Evolutionary conservation across 192 early-diverging fungal species (phyloP), one percentile per base, ranked within the genome.

Genomic region (Podila minutissima): DNA sequence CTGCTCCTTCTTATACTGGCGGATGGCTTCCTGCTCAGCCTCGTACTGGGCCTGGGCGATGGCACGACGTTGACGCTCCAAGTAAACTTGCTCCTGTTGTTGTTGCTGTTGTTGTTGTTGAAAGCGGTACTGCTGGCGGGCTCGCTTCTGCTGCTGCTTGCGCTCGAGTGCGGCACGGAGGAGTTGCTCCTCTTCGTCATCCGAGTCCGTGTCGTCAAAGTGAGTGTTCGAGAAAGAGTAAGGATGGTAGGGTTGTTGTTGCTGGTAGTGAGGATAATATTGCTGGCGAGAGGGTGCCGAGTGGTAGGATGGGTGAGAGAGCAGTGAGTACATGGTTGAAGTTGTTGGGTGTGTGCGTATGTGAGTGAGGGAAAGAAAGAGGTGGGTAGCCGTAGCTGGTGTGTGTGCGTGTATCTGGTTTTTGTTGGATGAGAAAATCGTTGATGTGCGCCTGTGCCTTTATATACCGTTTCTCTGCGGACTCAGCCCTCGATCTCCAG

Each of bases 121-220:
- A 26, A 53, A 68, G 22, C 58, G 67, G 22, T 78, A 63, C 51
- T 78, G 70, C 28, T 81, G 76, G 37, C 71, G 76, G 28, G 62
- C 76, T 4, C 62, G 51, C 38, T 72, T 81, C 22, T 81, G 76
- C 32, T 81, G 76, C 24, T 70, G 76, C 20, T 81, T 81, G 38
- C 71, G 76, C 28, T 81, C 76, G 50, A 81, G 71, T 4, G 76
- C 76, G 19, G 76, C 76, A 11, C 71, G 50, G 15, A 81, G 66
- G 62, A 81, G 66, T 20, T 72, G 69, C 28, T 81, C 76, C 55
- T 81, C 76, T 35, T 81, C 76, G 35, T 74, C 72, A n/a, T 53
- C 41, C 4, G 55, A 65, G 29, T 53, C 41, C 5, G 38, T 59
- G 20, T 61, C 59, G 26, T 73, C 63, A 32, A 55, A 26, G n/a